Base-by-base conservation (phyloP, 75 land plant species). In the Picea glauca region DNA sequence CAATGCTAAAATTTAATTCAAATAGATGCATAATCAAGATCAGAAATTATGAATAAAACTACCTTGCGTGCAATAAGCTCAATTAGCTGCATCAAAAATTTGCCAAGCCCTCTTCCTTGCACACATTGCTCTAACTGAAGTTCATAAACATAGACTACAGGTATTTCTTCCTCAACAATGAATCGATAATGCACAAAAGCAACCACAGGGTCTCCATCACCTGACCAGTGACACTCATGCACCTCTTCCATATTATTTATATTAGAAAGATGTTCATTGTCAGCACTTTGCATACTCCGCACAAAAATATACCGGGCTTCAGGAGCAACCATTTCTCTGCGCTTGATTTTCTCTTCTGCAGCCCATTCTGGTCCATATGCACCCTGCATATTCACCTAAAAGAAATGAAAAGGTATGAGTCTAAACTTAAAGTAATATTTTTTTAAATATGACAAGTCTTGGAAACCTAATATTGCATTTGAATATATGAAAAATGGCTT, bases 1-100 rank as follows among this genome's bases (percentile, higher is more conserved):
- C 4, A 20, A 13, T 70, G 74, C 74, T 43, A 7, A 68, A n/a
- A 0, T 70, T 43, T 43, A n/a, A 23, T n/a, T 38, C 8, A n/a
- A 18, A n/a, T 15, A 13, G 35, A 66, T 9, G 56, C 11, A 50
- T 50, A 9, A 11, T 50, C 56, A 66, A 66, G 40, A 66, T 35
- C 70, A 66, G 35, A 33, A 3, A 2, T 70, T 70, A 70, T 21
- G 43, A 13, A 43, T 20, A 68, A 20, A 68, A 43, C 23, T 62
- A 96, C 99, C 99, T 97, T 95, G 33, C 85, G 88, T 64, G 98
- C 93, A 84, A 97, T 91, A 62, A 95, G 92, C 80, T 97, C 98
- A 73, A 91, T 79, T 35, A 97, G 62, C 63, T 95, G 98, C 98
- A 97, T 95, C 72, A 97, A 70, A 84, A 95, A 97, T 75, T 93